Evolutionary conservation across 202 grass and related monocot genomes (phyloP).

Genomic region (Tripidium arundinaceum): DNA sequence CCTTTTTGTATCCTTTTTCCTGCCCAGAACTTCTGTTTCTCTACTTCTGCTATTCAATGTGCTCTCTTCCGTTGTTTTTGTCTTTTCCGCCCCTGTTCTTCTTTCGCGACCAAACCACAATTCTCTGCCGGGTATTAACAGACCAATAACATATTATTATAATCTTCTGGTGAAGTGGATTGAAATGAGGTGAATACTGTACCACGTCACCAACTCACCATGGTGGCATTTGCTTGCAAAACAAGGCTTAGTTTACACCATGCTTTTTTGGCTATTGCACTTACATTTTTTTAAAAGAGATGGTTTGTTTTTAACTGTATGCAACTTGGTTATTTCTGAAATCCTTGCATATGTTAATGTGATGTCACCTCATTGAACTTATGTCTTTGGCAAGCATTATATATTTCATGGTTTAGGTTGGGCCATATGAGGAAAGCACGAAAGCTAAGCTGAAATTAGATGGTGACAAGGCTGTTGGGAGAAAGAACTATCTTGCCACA

Average conservation of each 20-base stretch:
- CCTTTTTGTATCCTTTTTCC: not conserved
- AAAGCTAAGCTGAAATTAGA: no score
- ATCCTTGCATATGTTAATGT: not conserved
- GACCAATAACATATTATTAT: not conserved
- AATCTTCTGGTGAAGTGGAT: not conserved
- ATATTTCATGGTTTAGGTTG: no score
- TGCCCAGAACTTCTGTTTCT: not conserved
- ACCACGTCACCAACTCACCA: not conserved
- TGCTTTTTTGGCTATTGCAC: not conserved
- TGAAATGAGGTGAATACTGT: not conserved
- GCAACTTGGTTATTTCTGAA: not conserved
- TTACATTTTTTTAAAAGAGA: not conserved
- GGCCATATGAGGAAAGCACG: no score
- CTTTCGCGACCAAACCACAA: not conserved
- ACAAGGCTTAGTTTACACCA: not conserved
- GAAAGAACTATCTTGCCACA: no score
- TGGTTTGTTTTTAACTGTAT: not conserved
- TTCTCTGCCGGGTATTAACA: not conserved
- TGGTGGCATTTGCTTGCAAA: not conserved
- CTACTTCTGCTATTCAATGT: not conserved
- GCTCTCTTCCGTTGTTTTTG: not conserved
- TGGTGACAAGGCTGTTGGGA: no score
- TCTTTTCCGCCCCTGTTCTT: not conserved
- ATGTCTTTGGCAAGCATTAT: no score
- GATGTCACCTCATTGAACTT: no score